These are phyloP conservation scores for Nemania bipapillata DNA, from an alignment of 2,329 filamentous ascomycete genomes.

Conservation along the genomic window DNA sequence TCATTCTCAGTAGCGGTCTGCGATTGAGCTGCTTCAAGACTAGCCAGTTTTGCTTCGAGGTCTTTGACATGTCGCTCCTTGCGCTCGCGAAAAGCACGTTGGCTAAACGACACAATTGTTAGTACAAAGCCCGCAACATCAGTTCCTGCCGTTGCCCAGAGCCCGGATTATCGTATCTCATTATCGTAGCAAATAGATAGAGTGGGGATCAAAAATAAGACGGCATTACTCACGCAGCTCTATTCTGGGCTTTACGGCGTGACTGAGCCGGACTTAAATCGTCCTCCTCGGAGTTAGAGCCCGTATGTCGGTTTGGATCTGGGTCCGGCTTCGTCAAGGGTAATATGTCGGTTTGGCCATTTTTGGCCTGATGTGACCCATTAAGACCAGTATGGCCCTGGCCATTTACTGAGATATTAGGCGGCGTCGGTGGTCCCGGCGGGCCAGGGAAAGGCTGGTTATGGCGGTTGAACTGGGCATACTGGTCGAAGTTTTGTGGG, in stretches of 20 bases:
- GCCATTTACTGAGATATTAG: conserved; percentile 54
- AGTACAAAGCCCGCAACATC: conserved; percentile 8
- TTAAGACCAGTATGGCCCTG: conserved; percentile 45
- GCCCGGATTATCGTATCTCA: not conserved
- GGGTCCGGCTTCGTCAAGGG: conserved; percentile 56
- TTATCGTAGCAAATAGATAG: not conserved
- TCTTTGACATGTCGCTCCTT: conserved; percentile 96
- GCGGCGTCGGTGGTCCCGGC: conserved; percentile 65
- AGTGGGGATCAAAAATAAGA: not conserved
- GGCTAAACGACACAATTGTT: conserved; percentile 64
- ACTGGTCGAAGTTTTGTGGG: conserved; percentile 59
- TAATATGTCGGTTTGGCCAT: conserved; percentile 49
- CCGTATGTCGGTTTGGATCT: conserved; percentile 54
- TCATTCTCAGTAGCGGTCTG: conserved; percentile 85
- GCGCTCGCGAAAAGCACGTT: conserved; percentile 94
- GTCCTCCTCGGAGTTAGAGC: conserved; percentile 67
- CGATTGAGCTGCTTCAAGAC: conserved; percentile 78
- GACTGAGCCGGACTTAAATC: conserved; percentile 67
- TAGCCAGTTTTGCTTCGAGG: conserved; percentile 84
- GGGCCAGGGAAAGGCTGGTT: conserved; percentile 58
- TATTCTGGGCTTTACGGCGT: conserved; percentile 69
- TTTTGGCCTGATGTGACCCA: conserved; percentile 39
- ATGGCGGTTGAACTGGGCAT: conserved; percentile 57
- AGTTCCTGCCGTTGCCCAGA: not conserved
- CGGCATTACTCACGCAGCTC: conserved; percentile 66